Conservation (phyloP, 495 filamentous ascomycete genomes). For the Tuber umbilicatum region DNA sequence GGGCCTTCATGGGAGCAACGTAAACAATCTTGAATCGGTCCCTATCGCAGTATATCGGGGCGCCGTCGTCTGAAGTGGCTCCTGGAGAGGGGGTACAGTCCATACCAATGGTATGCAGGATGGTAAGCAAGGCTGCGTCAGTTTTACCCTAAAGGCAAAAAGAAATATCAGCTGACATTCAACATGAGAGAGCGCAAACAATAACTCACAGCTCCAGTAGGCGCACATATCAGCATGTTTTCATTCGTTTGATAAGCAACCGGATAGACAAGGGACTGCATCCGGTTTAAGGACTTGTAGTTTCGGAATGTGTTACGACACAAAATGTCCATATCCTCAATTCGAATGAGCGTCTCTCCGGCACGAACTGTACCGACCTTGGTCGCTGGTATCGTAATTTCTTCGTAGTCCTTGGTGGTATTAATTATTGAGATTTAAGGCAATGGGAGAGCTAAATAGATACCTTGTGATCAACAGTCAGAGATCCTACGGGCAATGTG, state of each 20-base stretch:
- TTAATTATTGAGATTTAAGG: background rate
- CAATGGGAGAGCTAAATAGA: slow-evolving; percentile 13
- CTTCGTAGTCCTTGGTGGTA: slow-evolving; percentile 60
- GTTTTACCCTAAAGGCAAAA: slow-evolving; percentile 65
- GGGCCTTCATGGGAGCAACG: slow-evolving; percentile 95
- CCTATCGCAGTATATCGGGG: slow-evolving; percentile 66
- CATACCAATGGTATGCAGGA: slow-evolving; percentile 80
- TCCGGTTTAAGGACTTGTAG: slow-evolving; percentile 88
- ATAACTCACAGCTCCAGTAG: slow-evolving; percentile 71
- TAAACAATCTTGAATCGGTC: slow-evolving; percentile 98
- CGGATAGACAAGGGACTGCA: slow-evolving; percentile 94
- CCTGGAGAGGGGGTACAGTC: slow-evolving; percentile 71
- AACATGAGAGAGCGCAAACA: background rate
- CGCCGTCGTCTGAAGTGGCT: slow-evolving; percentile 63
- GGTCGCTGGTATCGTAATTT: slow-evolving; percentile 75
- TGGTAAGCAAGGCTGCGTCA: slow-evolving; percentile 93
- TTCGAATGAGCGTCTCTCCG: slow-evolving; percentile 66
- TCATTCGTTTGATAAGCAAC: slow-evolving; percentile 93
- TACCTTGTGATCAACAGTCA: slow-evolving; percentile 51
- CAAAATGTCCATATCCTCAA: slow-evolving; percentile 78
- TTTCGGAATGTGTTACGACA: slow-evolving; percentile 88
- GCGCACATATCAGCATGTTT: slow-evolving; percentile 98
- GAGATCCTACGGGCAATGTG: slow-evolving; percentile 60
- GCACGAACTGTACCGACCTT: slow-evolving; percentile 66
- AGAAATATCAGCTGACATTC: background rate